phyloP scores from a whole-genome alignment of 441 rosid species.

The Gossypium aridum region DNA sequence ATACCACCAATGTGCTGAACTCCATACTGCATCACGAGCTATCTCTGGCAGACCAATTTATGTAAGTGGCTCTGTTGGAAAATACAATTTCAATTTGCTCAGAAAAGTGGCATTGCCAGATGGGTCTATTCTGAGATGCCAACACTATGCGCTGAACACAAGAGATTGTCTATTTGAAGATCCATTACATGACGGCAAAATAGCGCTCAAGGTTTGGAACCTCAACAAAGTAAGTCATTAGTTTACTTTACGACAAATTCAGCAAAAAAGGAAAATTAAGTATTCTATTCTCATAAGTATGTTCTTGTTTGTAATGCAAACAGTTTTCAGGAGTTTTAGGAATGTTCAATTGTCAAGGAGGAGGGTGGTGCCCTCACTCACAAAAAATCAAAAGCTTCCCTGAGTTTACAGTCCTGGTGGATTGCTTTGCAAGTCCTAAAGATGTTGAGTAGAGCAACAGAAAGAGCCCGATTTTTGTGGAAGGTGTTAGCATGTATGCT shows the following conservation, averaged over 20 bases:
- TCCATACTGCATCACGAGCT: conserved; percentile 74
- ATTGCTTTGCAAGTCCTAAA: conserved; percentile 11
- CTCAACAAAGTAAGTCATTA: conserved; percentile 46
- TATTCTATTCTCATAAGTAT: no score
- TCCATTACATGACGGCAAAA: conserved; percentile 69
- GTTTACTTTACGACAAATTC: no score
- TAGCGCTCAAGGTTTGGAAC: conserved; percentile 86
- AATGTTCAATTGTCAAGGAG: conserved; percentile 31
- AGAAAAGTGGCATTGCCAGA: conserved; percentile 55
- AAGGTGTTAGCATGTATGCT: conserved; percentile 9
- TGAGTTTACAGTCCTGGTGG: conserved; percentile 1
- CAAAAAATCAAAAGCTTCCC: conserved; percentile 11
- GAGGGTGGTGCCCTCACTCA: conserved; percentile 20
- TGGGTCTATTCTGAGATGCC: conserved; percentile 59
- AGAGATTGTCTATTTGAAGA: conserved; percentile 66
- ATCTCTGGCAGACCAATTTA: conserved; percentile 72
- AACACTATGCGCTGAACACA: conserved; percentile 65
- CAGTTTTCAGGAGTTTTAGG: conserved; percentile 21
- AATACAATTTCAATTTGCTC: conserved; percentile 52
- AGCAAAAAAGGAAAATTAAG: no score
- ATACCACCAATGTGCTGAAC: conserved; percentile 69
- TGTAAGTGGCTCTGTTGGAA: conserved; percentile 57
- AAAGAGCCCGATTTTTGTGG: conserved; percentile 11
- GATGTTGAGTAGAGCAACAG: conserved; percentile 22
- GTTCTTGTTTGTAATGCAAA: no score